Evolutionary conservation across 1,284 basidiomycete species (phyloP), one percentile per base, ranked within the genome.

Genomic region (Ustilago tritici): DNA sequence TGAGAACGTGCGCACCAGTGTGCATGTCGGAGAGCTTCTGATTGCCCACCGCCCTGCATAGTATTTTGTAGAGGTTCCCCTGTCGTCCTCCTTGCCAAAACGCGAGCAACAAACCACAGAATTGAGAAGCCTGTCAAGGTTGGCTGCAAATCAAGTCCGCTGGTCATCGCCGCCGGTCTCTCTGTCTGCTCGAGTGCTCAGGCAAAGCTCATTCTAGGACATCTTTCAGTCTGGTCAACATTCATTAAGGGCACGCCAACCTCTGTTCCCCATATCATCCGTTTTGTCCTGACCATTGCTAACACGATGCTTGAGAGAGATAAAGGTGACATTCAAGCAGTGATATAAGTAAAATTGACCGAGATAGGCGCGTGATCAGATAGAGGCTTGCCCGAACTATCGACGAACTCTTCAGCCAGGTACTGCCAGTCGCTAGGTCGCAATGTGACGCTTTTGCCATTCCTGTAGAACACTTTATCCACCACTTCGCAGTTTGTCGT

Each of bases 381-480:
- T 1, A 70, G 61, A 17, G 61, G 67, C 11, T 63, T 59, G 14
- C 67, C 67, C 8, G 41, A 34, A 35, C 61, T 36, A 46, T 56
- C 54, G 23, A 46, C 60, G 32, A 70, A 70, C 35, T 70, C 43
- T 12, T 32, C 50, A 11, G 43, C 67, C 35, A 64, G 38, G 46
- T 70, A 70, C 34, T 52, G 23, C 67, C 67, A 70, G 9, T 55
- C 38, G 40, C 52, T 64, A 2, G 67, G 56, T 36, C 15, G 50
- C 17, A 70, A 34, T 1, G 40, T 56, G 28, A 70, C 56, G 3
- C 36, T 50, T 32, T 32, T 59, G 14, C 67, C 53, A 19, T 36
- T 60, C 47, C 60, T 70, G 46, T 70, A 70, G 15, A 68, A 31
- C 11, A 68, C 60, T 50, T 68, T 68, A 50, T 68, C 60, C 10